Percentiles rank a stretch among this genome's conserved stretches.
These are phyloP conservation scores for Panicum hallii DNA, from an alignment of 202 grass and related monocot species.

Conservation along the genomic window DNA sequence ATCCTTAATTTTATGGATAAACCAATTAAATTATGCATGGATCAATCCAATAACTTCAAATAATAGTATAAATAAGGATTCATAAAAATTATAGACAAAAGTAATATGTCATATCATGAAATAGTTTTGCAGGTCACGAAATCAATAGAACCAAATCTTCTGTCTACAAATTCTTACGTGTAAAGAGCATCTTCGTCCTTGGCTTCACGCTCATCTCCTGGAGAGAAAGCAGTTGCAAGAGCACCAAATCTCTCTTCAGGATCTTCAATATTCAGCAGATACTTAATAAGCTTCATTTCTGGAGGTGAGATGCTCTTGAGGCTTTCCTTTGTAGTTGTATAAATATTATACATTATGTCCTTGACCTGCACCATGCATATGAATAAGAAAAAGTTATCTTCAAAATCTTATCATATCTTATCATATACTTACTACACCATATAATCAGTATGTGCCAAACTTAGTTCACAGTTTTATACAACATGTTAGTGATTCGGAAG, in stretches of 20 bases:
- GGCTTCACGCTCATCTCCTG: slow-evolving; percentile 64
- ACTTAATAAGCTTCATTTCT: slow-evolving; percentile 90
- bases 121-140: slow-evolving; percentile 12
- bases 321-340: slow-evolving; percentile 77
- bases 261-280: slow-evolving; percentile 93
- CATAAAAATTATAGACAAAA: background rate
- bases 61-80: background rate
- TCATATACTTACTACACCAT: background rate
- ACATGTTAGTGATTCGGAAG: slow-evolving; percentile 5
- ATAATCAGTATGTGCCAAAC: slow-evolving; percentile 5
- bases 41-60: slow-evolving; percentile 19
- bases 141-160: background rate
- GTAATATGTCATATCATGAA: background rate
- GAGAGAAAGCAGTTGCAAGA: slow-evolving; percentile 80
- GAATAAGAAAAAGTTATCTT: slow-evolving; percentile 24
- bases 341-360: slow-evolving; percentile 83
- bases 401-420: slow-evolving; percentile 30
- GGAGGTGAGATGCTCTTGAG: slow-evolving; percentile 80
- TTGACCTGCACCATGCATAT: slow-evolving; percentile 52
- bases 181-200: slow-evolving; percentile 75
- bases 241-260: slow-evolving; percentile 79
- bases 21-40: background rate
- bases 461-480: background rate
- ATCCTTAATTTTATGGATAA: slow-evolving; percentile 7
- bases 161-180: slow-evolving; percentile 69